Evolutionary conservation across 1,284 basidiomycete genomes (phyloP), one percentile per base, ranked within the genome.

Genomic region (Pseudomicrostroma phylloplanum): DNA sequence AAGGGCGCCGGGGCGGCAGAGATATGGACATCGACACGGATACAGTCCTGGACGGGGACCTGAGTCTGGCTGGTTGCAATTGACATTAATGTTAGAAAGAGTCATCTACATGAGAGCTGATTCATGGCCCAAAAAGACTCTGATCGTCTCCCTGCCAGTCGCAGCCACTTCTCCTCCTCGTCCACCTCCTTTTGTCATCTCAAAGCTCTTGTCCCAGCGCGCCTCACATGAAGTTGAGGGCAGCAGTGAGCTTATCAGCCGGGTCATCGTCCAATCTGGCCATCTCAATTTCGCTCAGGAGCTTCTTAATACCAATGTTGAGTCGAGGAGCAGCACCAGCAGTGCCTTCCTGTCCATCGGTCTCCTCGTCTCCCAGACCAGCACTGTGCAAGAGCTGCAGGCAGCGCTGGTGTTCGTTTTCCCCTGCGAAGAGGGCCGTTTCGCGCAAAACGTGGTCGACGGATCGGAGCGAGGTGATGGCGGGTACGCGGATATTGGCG

Each of bases 281-380:
- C 93, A 96, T 97, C 83, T 98, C 94, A 23, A 93, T 85, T 66
- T 91, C 85, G 62, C 88, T 91, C 75, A 98, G 80, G 77, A 98
- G 79, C 81, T 91, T 55, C 53, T 55, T 55, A n/a, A 55, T 48
- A 7, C 46, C 46, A n/a, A 48, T 23, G n/a, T n/a, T 48, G n/a
- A n/a, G 17, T n/a, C n/a, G n/a, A n/a, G 46, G 46, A 4, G 46
- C 46, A 6, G n/a, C 46, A n/a, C n/a, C 17, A n/a, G 46, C 46
- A 3, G 6, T 11, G 17, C 46, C 46, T 23, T 48, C 46, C 42
- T 43, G 12, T n/a, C 46, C 46, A 23, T 48, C 46, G 23, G 7
- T 23, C 12, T 23, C 23, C 3, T 23, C 12, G 6, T 23, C 23
- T 3, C 46, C 23, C 46, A 48, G 23, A 3, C 46, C 46, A n/a